Evolutionary conservation across 2,329 filamentous ascomycete species (phyloP).

Genomic region (Sarocladium brachiariae): DNA sequence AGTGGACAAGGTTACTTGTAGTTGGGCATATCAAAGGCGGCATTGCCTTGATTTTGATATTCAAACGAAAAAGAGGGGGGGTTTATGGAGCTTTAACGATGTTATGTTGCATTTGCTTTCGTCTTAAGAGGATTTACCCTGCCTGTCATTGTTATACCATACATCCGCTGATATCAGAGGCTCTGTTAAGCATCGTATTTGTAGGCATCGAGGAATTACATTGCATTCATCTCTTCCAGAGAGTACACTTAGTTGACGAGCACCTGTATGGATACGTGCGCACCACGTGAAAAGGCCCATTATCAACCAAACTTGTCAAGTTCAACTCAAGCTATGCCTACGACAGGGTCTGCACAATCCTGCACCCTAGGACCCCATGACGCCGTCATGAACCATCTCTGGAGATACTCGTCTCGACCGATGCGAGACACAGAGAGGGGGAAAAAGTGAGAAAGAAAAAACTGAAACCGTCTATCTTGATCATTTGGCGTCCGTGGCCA

Average conservation of each 20-base stretch:
- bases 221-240: neutral
- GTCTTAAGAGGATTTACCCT: no score
- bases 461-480: slow-evolving; percentile 4
- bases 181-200: no score
- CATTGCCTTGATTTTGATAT: no score
- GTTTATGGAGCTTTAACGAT: neutral
- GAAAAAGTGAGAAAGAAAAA: no score
- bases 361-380: neutral
- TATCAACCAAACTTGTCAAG: neutral
- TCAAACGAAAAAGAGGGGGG: no score
- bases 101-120: neutral
- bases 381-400: slow-evolving; percentile 6
- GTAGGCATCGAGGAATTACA: neutral
- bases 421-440: neutral
- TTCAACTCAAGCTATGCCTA: slow-evolving; percentile 2
- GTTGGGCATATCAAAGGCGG: no score
- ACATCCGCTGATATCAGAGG: neutral
- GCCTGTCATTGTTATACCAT: neutral
- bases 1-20: neutral
- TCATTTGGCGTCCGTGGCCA: neutral
- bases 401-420: neutral
- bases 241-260: neutral
- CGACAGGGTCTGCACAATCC: neutral
- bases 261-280: neutral
- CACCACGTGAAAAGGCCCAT: neutral